Evolutionary conservation across 352 stramenopile genomes (phyloP).

Genomic region (Phytopythium montanum): DNA sequence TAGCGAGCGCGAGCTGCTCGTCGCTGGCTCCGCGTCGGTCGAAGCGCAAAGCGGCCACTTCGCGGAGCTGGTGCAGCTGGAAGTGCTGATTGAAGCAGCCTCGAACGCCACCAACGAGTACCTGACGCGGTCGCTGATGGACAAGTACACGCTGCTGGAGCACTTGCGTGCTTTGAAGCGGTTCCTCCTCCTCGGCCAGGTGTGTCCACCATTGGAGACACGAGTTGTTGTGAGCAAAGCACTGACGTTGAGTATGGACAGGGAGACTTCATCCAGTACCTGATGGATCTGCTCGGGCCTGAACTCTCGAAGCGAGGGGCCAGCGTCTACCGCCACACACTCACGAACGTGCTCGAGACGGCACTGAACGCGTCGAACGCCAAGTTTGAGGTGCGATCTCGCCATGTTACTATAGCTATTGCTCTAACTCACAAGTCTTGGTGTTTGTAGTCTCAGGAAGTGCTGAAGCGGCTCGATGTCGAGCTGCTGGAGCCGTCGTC

Average conservation of each 20-base stretch:
- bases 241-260: conserved; percentile 11
- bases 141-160: conserved; percentile 92
- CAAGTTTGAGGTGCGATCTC: conserved; percentile 82
- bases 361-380: conserved; percentile 95
- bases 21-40: conserved; percentile 28
- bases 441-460: conserved; percentile 68
- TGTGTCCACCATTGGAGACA: not conserved
- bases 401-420: not conserved
- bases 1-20: conserved; percentile 25
- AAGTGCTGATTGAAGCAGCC: conserved; percentile 76
- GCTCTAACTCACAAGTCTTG: not conserved
- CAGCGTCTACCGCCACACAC: conserved; percentile 94
- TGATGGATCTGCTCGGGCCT: conserved; percentile 93
- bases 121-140: conserved; percentile 89
- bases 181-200: conserved; percentile 98
- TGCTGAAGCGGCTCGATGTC: conserved; percentile 92
- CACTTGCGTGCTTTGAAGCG: conserved; percentile 96
- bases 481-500: conserved; percentile 82
- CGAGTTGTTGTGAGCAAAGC: not conserved
- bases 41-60: conserved; percentile 66
- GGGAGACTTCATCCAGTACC: conserved; percentile 96
- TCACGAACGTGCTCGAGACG: conserved; percentile 93
- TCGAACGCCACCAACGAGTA: conserved; percentile 85
- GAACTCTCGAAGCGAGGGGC: conserved; percentile 88
- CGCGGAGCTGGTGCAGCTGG: conserved; percentile 60